Percentiles rank a stretch among this genome's conserved stretches.
These are phyloP conservation scores for Botryosphaeria dothidea DNA, from an alignment of 2,329 filamentous ascomycete genomes.

Conservation along the genomic window DNA sequence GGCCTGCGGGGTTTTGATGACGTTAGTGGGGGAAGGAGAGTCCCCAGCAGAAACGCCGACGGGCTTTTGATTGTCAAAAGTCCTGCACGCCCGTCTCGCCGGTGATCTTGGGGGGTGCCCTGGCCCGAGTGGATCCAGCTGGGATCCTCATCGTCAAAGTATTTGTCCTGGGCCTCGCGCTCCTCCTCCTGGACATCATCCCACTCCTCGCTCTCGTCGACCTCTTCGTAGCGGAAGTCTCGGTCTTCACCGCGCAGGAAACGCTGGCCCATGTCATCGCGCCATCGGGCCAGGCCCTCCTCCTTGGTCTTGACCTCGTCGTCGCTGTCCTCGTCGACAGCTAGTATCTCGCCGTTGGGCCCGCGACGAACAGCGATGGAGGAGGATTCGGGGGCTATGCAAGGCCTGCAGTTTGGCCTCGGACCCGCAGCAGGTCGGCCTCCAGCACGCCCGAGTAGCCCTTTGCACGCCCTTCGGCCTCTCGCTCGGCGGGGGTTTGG, in stretches of 20 bases:
- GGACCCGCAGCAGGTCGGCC: slow-evolving; percentile 71
- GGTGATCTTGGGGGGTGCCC: slow-evolving; percentile 33
- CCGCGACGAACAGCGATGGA: slow-evolving; percentile 53
- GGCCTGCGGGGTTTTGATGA: slow-evolving; percentile 1
- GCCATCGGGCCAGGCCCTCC: slow-evolving; percentile 70
- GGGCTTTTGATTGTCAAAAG: slow-evolving; percentile 35
- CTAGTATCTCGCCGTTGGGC: slow-evolving; percentile 57
- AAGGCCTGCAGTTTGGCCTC: slow-evolving; percentile 72
- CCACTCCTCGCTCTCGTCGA: slow-evolving; percentile 72
- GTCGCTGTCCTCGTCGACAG: slow-evolving; percentile 60
- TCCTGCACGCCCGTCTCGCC: slow-evolving; percentile 54
- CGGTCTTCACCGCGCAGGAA: slow-evolving; percentile 74
- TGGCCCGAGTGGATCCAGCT: slow-evolving; percentile 55
- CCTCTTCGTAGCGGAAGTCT: slow-evolving; percentile 73
- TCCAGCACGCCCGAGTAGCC: slow-evolving; percentile 80
- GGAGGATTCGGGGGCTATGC: slow-evolving; percentile 53
- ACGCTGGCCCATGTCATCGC: slow-evolving; percentile 68
- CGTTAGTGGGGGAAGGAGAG: background rate
- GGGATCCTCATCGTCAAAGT: slow-evolving; percentile 79
- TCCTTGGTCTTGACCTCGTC: slow-evolving; percentile 61
- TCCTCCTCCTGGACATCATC: slow-evolving; percentile 65
- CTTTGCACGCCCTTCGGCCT: slow-evolving; percentile 70
- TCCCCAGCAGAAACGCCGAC: background rate
- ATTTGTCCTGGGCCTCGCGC: slow-evolving; percentile 69
- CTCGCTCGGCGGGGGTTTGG: slow-evolving; percentile 71